phyloP scores from a whole-genome alignment of 306 rosid genomes.

The Quillaja saponaria region DNA sequence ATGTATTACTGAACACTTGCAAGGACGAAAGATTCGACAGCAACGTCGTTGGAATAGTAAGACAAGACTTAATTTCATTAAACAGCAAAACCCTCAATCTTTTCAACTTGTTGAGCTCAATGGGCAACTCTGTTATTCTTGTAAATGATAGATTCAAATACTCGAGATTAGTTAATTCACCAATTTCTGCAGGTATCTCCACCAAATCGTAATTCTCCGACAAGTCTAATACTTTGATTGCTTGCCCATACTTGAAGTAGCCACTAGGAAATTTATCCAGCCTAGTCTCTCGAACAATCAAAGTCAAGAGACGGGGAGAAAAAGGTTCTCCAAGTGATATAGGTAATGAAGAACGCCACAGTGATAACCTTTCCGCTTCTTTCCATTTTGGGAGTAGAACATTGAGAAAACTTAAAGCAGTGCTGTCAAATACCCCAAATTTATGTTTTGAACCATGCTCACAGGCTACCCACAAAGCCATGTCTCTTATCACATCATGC shows the following conservation, averaged over 20 bases:
- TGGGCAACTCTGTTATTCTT: accelerated
- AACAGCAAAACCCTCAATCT: neutral
- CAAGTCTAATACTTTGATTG: constrained; percentile 24
- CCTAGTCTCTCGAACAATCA: accelerated
- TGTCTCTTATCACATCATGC: constrained; percentile 11
- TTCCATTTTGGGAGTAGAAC: neutral
- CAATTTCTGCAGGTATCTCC: neutral
- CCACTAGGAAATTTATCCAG: neutral
- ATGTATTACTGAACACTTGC: neutral
- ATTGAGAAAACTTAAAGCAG: too few species aligned
- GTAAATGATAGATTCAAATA: constrained; percentile 8
- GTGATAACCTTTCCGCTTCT: constrained; percentile 19
- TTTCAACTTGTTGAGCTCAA: neutral
- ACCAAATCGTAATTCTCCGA: neutral
- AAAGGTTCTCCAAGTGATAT: neutral
- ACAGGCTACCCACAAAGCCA: constrained; percentile 26
- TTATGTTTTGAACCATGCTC: neutral
- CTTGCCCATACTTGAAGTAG: neutral
- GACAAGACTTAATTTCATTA: too few species aligned
- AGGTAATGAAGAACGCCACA: neutral
- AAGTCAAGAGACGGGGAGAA: constrained; percentile 24
- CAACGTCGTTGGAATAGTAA: neutral
- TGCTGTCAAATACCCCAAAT: neutral
- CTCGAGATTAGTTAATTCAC: constrained; percentile 7
- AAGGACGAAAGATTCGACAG: neutral